Conservation (phyloP, 1,284 basidiomycete species). For the Mycena citricolor region DNA sequence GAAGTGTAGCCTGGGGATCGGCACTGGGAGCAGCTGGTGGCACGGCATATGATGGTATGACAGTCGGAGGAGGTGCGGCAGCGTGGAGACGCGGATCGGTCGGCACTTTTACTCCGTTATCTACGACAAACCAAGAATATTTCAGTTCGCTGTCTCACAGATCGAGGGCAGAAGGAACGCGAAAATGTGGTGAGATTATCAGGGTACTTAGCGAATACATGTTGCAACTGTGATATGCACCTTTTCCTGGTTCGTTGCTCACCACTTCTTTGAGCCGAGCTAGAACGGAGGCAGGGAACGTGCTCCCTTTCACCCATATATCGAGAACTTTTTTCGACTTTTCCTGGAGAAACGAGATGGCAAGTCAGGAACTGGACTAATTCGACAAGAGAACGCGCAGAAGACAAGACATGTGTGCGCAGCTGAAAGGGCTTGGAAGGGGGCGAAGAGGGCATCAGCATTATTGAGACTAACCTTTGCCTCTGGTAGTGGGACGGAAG, state of each 20-base stretch:
- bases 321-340: constrained; percentile 93
- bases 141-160: constrained; percentile 70
- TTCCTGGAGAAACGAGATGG: constrained; percentile 54
- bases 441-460: constrained; percentile 1
- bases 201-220: constrained; percentile 78
- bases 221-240: constrained; percentile 70
- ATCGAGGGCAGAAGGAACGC: constrained; percentile 43
- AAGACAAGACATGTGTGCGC: constrained; percentile 3
- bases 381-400: constrained; percentile 15
- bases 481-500: constrained; percentile 59
- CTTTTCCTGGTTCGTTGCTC: constrained; percentile 63
- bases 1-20: constrained; percentile 57
- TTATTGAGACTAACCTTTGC: constrained; percentile 72
- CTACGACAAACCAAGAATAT: constrained; percentile 59
- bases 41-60: constrained; percentile 28
- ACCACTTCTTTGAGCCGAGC: constrained; percentile 65
- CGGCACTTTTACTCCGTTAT: constrained; percentile 48
- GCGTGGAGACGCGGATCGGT: constrained; percentile 42
- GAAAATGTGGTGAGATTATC: constrained; percentile 58
- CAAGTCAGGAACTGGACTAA: constrained; percentile 20
- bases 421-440: not conserved
- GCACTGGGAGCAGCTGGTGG: constrained; percentile 30
- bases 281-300: constrained; percentile 76
- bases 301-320: constrained; percentile 88
- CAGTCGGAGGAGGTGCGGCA: constrained; percentile 31